Evolutionary conservation across 768 basidiomycete species (phyloP), one percentile per base, ranked within the genome.

Genomic region (Pholiota conissans): DNA sequence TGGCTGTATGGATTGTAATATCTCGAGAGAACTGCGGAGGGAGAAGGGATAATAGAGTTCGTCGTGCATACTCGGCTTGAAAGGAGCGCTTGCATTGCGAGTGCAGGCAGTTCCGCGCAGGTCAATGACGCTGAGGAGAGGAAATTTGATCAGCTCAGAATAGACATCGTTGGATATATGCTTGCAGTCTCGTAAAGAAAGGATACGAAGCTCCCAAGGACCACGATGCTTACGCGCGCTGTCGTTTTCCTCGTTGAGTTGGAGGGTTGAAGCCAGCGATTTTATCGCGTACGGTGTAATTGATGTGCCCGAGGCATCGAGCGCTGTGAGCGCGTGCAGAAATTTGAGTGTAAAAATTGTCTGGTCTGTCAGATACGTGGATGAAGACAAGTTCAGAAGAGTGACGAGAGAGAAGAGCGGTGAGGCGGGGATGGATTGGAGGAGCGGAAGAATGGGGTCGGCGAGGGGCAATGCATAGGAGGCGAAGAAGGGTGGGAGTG

Each of bases 351-450:
- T 66, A 37, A 76, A 56, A 24, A 90, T 75, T 47, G 79, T 81
- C 24, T 79, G 70, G 67, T 92, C 90, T 26, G 76, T 81, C 0
- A 92, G 74, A n/a, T 81, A 74, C 10, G 57, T 53, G 61, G 86
- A 87, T 5, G 75, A 69, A 3, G 82, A 77, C 8, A 92, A 73
- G 47, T 87, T 78, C 22, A 93, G 69, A 10, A 89, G 67, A 5
- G 89, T 87, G 52, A 91, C 59, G 29, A 92, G 76, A 2, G 87
- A 76, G 67, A 90, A 92, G 22, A 79, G 64, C 2, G 76, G 64
- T 0, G 85, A 83, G 42, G 77, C 71, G 1, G 79, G 78, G 39
- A 91, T 81, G 14, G 60, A 61, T 60, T 89, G 88, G 11, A 91
- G 78, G 13, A 82, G 71, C 2, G 80, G 81, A 0, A 87, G 70